Evolutionary conservation across 306 rosid species (phyloP), one percentile per base, ranked within the genome.

Genomic region (Chamaecrista fasciculata): DNA sequence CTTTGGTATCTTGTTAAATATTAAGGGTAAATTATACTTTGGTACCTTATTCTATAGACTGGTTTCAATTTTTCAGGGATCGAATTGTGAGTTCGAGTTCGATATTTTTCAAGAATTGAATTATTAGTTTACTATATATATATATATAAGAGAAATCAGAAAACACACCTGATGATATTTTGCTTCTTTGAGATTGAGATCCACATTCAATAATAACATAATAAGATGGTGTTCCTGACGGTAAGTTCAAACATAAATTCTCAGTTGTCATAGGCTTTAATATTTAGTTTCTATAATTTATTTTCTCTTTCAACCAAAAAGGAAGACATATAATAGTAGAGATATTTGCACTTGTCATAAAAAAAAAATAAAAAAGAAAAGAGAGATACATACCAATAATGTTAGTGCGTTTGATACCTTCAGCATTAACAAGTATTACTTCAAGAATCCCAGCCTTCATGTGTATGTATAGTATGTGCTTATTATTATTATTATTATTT

Each of bases 401-500:
- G 50, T 84, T 82, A 47, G 85, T 85, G 80, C 66, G 95, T 47
- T 46, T 75, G 65, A 87, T 85, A 79, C 85, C 91, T 77, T 85
- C 62, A 39, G 95, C 91, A 82, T 85, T 81, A 42, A 90, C 96
- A 42, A 90, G 79, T 59, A 90, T 86, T 3, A 90, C 85, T 84
- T 90, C 96, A 60, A 90, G 89, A 19, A 69, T 73, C 63, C 86
- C 96, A 34, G 73, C 77, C 42, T 48, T 56, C 86, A 85, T 87
- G 44, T 77, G 44, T 62, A 34, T 39, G 15, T 37, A 11, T 48
- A 46, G 15, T 37, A 11, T 48, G 52, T 29, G 25, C 6, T 58
- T 62, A n/a, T n/a, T n/a, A n/a, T n/a, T n/a, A n/a, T n/a, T n/a
- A n/a, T n/a, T n/a, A n/a, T n/a, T n/a, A n/a, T n/a, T n/a, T n/a